phyloP scores from a whole-genome alignment of 345 rosid genomes.

The Camelina laxa region DNA sequence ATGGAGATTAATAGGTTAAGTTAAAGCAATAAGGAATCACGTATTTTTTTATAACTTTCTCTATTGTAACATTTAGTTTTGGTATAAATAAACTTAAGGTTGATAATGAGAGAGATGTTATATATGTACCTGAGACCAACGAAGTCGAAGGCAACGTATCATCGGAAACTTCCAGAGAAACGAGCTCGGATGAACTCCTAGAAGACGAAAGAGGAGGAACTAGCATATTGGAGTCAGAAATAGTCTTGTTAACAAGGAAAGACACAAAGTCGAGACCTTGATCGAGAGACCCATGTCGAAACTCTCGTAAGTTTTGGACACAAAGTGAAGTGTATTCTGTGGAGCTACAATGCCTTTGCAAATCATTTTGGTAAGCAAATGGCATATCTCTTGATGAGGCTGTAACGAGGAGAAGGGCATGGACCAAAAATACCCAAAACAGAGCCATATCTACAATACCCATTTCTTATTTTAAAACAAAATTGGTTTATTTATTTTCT shows the following conservation, averaged over 20 bases:
- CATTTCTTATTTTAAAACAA: neutral
- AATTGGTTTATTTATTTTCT: neutral
- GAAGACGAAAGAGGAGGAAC: slow-evolving; percentile 33
- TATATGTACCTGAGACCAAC: slow-evolving; percentile 55
- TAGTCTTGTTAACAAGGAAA: slow-evolving; percentile 65
- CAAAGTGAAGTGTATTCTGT: slow-evolving; percentile 71
- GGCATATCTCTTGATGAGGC: slow-evolving; percentile 31
- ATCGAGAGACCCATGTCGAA: slow-evolving; percentile 19
- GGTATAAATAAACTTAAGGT: neutral
- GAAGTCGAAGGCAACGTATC: slow-evolving; percentile 36
- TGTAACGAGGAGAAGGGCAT: slow-evolving; percentile 28
- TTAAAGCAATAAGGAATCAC: too few species aligned
- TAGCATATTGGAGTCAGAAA: slow-evolving; percentile 52
- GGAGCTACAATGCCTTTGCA: slow-evolving; percentile 53
- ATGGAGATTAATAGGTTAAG: neutral
- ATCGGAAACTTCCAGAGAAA: slow-evolving; percentile 46
- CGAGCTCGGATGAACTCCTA: slow-evolving; percentile 31
- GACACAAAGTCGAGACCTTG: slow-evolving; percentile 46
- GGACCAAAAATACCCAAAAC: slow-evolving; percentile 23
- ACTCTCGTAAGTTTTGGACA: slow-evolving; percentile 49
- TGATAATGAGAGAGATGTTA: slow-evolving; percentile 7
- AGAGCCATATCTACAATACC: slow-evolving; percentile 15
- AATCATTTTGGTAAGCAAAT: slow-evolving; percentile 40
- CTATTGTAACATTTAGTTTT: neutral
- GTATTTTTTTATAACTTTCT: too few species aligned